Percentiles rank a stretch among this genome's conserved stretches.
Evolutionary conservation across 352 stramenopile species (phyloP).

Genomic region (Discostella stelligera): DNA sequence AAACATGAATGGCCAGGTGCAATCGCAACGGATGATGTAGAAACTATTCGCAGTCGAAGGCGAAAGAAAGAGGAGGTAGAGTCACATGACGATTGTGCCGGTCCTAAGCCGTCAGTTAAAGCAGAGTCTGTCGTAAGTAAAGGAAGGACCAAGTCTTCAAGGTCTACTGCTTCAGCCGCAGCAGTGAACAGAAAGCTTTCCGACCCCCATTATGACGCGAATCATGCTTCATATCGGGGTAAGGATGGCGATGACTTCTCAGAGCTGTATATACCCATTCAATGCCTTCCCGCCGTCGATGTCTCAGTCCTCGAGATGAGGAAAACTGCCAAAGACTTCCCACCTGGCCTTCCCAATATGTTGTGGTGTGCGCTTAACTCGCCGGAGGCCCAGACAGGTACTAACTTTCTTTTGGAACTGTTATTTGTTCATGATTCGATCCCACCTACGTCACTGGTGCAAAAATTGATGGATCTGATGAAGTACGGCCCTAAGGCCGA

Average conservation of each 20-base stretch:
- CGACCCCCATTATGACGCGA: neutral
- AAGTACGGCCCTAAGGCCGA: conserved; percentile 40
- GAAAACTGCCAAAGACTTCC: conserved; percentile 27
- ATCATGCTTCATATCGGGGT: neutral
- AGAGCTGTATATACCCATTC: conserved; percentile 5
- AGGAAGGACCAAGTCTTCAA: conserved; percentile 2
- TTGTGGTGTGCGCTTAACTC: conserved; percentile 46
- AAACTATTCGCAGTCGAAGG: conserved; percentile 10
- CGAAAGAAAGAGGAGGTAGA: conserved; percentile 16
- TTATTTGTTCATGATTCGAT: conserved; percentile 35
- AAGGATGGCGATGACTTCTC: conserved; percentile 8
- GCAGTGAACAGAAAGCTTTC: neutral
- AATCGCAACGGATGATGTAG: conserved; percentile 6
- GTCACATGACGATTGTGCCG: conserved; percentile 1
- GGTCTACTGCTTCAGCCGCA: conserved; percentile 4
- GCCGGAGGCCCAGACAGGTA: conserved; percentile 29
- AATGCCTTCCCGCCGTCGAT: neutral
- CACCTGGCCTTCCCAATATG: conserved; percentile 33
- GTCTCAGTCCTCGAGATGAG: conserved; percentile 13
- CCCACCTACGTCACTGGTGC: conserved; percentile 20
- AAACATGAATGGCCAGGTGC: conserved; percentile 12
- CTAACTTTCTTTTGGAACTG: conserved; percentile 34
- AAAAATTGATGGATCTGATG: conserved; percentile 43
- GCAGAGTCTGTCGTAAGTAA: neutral
- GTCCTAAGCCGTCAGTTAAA: conserved; percentile 8